Percentiles rank a stretch among this genome's conserved stretches.
Conservation (phyloP, 2,329 filamentous ascomycete genomes). For the Sporothrix phasma region DNA sequence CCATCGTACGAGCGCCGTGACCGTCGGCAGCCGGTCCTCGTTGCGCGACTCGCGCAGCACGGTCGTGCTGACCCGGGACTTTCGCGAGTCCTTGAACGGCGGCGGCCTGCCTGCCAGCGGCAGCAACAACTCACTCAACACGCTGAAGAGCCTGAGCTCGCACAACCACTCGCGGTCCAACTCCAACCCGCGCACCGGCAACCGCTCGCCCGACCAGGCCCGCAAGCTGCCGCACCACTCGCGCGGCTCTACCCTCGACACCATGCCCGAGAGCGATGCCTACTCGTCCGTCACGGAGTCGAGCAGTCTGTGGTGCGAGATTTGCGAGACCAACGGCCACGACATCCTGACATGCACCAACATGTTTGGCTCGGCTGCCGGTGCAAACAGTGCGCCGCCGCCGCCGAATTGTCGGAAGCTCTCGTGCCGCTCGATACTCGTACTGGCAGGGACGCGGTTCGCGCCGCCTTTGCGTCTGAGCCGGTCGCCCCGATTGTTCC, state of each 20-base stretch:
- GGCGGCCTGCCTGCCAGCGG: not conserved
- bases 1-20: conserved; percentile 45
- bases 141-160: not conserved
- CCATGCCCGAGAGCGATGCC: conserved; percentile 60
- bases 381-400: not conserved
- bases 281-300: conserved; percentile 63
- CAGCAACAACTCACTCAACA: not conserved
- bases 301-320: conserved; percentile 80
- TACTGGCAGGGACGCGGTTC: conserved; percentile 19
- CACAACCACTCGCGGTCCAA: conserved; percentile 3
- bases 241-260: conserved; percentile 49
- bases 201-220: conserved; percentile 31
- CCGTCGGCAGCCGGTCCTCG: conserved; percentile 43
- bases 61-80: conserved; percentile 45
- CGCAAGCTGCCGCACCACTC: conserved; percentile 33
- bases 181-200: conserved; percentile 4
- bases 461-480: conserved; percentile 25
- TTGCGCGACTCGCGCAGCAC: conserved; percentile 58
- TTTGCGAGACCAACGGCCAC: conserved; percentile 84
- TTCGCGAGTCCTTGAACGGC: not conserved
- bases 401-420: not conserved
- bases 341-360: conserved; percentile 91
- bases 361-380: conserved; percentile 53
- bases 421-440: not conserved
- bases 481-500: conserved; percentile 17